Conservation (phyloP, 1,139 yeast genomes). For the Pichia sp. region DNA sequence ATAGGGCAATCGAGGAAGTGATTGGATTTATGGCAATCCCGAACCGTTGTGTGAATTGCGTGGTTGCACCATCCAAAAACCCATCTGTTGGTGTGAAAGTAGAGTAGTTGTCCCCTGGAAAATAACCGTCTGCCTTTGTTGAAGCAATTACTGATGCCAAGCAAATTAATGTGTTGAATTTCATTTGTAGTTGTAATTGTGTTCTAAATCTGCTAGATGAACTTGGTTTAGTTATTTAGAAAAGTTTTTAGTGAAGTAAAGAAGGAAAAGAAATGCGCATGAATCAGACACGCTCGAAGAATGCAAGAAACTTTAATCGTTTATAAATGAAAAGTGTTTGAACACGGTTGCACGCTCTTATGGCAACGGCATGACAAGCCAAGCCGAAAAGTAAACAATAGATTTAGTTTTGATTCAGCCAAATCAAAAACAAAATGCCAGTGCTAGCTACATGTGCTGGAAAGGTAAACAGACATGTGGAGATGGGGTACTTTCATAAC, state of each 20-base stretch:
- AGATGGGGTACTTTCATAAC: not conserved
- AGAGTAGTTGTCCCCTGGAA: constrained; percentile 68
- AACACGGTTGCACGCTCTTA: not conserved
- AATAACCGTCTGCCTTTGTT: constrained; percentile 38
- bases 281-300: not conserved
- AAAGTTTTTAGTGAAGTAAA: too few relatives aligned
- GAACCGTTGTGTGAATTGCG: constrained; percentile 56
- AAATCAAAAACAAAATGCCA: constrained; percentile 6
- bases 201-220: not conserved
- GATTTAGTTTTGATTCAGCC: constrained; percentile 2
- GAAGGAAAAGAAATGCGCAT: not conserved
- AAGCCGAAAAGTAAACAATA: not conserved
- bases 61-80: constrained; percentile 53
- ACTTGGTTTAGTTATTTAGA: too few relatives aligned
- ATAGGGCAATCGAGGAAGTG: constrained; percentile 35
- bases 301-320: not conserved
- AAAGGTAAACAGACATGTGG: not conserved
- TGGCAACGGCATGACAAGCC: not conserved
- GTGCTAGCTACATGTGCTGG: not conserved
- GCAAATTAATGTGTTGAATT: constrained; percentile 12
- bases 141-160: constrained; percentile 7
- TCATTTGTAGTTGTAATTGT: constrained; percentile 4
- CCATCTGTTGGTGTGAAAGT: constrained; percentile 62
- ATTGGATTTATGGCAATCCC: constrained; percentile 67
- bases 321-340: not conserved